These are phyloP conservation scores for Elsinoe ampelina DNA, from an alignment of 2,329 filamentous ascomycete genomes.

Conservation along the genomic window DNA sequence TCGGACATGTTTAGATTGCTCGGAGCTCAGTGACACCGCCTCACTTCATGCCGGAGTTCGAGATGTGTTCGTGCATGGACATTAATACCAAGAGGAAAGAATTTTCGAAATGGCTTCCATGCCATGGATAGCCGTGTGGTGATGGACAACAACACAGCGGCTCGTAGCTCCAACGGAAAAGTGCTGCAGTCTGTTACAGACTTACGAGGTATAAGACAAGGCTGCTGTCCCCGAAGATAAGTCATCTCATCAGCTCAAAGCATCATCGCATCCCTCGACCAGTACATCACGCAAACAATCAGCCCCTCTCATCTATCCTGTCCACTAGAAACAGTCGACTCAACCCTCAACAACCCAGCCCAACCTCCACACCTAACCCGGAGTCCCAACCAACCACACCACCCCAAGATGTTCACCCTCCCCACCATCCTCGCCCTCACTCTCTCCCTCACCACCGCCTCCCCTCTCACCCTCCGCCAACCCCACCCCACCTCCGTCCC, in stretches of 20 bases:
- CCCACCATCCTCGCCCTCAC: constrained; percentile 8
- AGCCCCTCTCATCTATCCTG: too few species aligned
- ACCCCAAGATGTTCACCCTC: constrained; percentile 11
- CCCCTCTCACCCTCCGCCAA: constrained; percentile 5
- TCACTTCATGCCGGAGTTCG: background rate
- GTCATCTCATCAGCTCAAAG: background rate
- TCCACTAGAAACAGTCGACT: background rate
- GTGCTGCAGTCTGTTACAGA: background rate
- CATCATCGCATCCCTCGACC: background rate
- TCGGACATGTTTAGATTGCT: background rate
- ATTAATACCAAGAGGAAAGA: background rate
- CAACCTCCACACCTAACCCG: background rate
- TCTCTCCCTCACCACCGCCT: background rate
- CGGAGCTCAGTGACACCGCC: background rate
- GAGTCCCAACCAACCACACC: background rate
- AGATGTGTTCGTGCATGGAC: background rate
- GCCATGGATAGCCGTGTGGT: background rate
- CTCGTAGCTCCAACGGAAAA: background rate
- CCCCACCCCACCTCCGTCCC: background rate
- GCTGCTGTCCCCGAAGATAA: background rate
- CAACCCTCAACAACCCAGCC: background rate
- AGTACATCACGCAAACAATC: too few species aligned
- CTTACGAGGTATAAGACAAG: constrained; percentile 2
- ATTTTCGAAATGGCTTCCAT: background rate
- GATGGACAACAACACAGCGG: background rate